These are phyloP conservation scores for Stagonosporopsis rhizophila DNA, from an alignment of 2,329 filamentous ascomycete genomes.

Conservation along the genomic window DNA sequence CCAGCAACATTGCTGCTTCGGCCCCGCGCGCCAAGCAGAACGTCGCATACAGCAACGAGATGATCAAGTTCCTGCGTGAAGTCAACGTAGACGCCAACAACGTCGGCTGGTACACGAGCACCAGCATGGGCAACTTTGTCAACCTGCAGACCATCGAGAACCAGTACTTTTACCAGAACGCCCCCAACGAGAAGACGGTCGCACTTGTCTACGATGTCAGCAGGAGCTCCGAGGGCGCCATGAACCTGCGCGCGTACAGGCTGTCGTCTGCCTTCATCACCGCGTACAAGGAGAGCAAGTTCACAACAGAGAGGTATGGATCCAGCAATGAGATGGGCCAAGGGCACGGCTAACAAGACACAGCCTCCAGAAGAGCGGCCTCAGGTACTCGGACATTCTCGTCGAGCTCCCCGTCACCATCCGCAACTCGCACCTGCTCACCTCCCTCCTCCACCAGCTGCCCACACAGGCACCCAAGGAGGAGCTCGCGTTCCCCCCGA, in stretches of 20 bases:
- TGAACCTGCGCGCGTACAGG: constrained; percentile 90
- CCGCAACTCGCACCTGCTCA: constrained; percentile 97
- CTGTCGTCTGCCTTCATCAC: constrained; percentile 87
- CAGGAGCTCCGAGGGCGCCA: constrained; percentile 88
- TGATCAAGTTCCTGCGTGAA: constrained; percentile 95
- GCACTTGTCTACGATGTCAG: constrained; percentile 94
- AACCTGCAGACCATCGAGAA: constrained; percentile 97
- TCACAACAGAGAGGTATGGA: constrained; percentile 89
- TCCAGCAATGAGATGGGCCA: constrained; percentile 64
- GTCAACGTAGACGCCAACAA: constrained; percentile 99
- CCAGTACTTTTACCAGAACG: constrained; percentile 95
- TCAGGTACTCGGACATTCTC: constrained; percentile 93
- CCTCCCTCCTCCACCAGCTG: constrained; percentile 91
- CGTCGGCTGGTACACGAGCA: constrained; percentile 98
- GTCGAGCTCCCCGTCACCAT: constrained; percentile 87
- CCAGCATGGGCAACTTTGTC: constrained; percentile 98
- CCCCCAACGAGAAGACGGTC: constrained; percentile 83
- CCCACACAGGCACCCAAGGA: constrained; percentile 70
- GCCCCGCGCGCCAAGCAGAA: constrained; percentile 94
- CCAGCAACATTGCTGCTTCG: constrained; percentile 73
- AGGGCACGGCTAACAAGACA: constrained; percentile 61
- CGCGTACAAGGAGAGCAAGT: constrained; percentile 96
- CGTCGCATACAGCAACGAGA: constrained; percentile 87
- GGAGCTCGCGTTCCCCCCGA: constrained; percentile 77
- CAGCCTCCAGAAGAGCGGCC: constrained; percentile 91